Base-by-base conservation (phyloP, 2,329 filamentous ascomycete genomes). In the Dactylellina sp. region DNA sequence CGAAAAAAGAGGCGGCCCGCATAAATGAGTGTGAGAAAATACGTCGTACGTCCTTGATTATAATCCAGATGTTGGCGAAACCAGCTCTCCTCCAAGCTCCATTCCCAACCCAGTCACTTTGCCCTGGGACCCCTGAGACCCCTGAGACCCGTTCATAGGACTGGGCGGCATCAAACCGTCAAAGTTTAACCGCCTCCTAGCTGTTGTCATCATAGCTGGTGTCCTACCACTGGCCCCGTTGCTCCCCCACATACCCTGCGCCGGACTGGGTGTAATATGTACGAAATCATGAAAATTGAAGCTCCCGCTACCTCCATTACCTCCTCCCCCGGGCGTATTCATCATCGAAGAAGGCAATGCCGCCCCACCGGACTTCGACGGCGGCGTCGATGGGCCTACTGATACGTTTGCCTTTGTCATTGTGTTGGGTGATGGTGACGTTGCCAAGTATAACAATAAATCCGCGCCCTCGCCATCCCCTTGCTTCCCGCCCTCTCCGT, bases 221-320 rank as follows among this genome's bases (percentile, higher is more conserved):
- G 87, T 88, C 78, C 84, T 85, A 60, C 82, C 80, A 7, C 88
- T 82, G 7, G 44, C 57, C n/a, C 82, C 80, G 7, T 88, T 82
- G 42, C 44, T 62, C 7, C 66, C 92, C 53, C 93, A 97, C 7
- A 89, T 86, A 77, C 89, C 92, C 83, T 97, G 95, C 24, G 92
- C 95, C 18, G 95, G 95, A 79, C 92, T 97, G 0, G 95, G 95
- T 5, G 95, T 97, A 80, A 98, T 94, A 82, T 98, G 97, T 80
- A 98, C 90, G 82, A 97, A 99, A 80, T 99, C 95, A 59, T 93
- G 88, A 82, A 98, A 96, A 83, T 98, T 96, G 81, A 98, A 96
- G 52, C 81, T 83, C 55, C 76, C 77, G 85, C 87, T 52, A 7
- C 57, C 39, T 11, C 60, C 87, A 78, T 81, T 82, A 61, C 49